Base-by-base conservation (phyloP, 805 yeast genomes). In the Wickerhamia fluorescens region DNA sequence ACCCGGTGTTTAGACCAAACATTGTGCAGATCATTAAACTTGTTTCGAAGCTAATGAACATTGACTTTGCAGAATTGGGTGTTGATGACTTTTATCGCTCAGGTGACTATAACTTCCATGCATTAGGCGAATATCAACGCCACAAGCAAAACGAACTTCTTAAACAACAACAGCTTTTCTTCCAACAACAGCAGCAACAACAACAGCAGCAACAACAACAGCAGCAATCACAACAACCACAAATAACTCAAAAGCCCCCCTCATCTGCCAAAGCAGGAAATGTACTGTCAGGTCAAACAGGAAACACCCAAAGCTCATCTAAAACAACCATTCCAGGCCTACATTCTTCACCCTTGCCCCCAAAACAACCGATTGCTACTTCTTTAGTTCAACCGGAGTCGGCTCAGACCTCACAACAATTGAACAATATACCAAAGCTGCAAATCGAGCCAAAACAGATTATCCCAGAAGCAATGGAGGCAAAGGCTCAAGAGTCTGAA, bases 1-100 rank as follows among this genome's bases (percentile, higher is more conserved):
- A 80, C 42, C 95, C 96, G 3, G 49, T 73, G 9, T 63, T 71
- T 40, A 70, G 98, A 45, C 97, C 97, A 2, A 88, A 86, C 50
- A 75, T 86, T 11, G 85, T 77, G 40, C 96, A 88, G 55, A 80
- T 89, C 1, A 47, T 87, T 20, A 75, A 80, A 50, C 57, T 73
- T 25, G 61, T 87, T 51, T 56, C 75, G 29, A 74, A 74, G 19
- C 61, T 72, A 33, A 64, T 71, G 35, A 44, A 45, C 5, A 37
- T 29, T 28, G 61, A 65, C n/a, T 56, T 52, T 22, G 39, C 37
- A 1, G 38, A 42, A 2, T 31, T 57, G 11, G 49, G 46, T 5
- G 30, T 67, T 9, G 61, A 58, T 14, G 75, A 71, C 42, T 51
- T 66, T 34, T 72, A 70, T 42, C 65, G 60, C 4, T 35, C 44